These are phyloP conservation scores for Plantago elongata DNA, from an alignment of 257 asterid species.

Conservation along the genomic window DNA sequence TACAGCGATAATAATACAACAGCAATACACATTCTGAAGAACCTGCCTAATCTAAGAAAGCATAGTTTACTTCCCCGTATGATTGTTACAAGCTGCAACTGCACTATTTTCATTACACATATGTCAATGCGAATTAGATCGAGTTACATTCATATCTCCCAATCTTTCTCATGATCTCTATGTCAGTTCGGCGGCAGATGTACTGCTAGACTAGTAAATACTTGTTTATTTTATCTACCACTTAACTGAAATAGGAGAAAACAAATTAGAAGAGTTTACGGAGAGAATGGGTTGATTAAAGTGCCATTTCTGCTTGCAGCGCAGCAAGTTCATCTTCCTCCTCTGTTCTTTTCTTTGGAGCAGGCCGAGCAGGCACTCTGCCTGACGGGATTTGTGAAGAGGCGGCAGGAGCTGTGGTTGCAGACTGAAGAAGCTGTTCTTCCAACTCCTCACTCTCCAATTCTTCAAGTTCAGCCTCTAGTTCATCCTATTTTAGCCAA, in stretches of 20 bases:
- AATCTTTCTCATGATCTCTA: neutral
- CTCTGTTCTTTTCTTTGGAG: conserved; percentile 46
- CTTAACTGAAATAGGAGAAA: neutral
- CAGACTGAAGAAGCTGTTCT: conserved; percentile 70
- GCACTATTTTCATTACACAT: too few species aligned
- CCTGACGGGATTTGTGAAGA: conserved; percentile 38
- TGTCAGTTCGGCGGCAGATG: conserved; percentile 1
- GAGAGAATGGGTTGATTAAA: conserved; percentile 26
- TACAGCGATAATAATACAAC: neutral
- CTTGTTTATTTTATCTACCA: neutral
- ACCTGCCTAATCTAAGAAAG: too few species aligned
- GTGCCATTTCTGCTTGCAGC: conserved; percentile 86
- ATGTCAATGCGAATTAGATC: neutral
- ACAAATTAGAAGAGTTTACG: conserved; percentile 13
- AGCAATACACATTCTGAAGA: neutral
- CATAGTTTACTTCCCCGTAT: too few species aligned
- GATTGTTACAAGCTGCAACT: too few species aligned
- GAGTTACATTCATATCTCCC: conserved; percentile 10
- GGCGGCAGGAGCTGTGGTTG: conserved; percentile 50
- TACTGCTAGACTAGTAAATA: neutral
- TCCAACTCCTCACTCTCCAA: conserved; percentile 75
- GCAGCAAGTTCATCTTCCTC: conserved; percentile 86
- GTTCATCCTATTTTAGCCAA: conserved; percentile 52
- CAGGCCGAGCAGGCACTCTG: conserved; percentile 45
- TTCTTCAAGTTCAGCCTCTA: conserved; percentile 80